A percentile compares a stretch with the other conserved stretches of the same genome.
Evolutionary conservation across 2,329 filamentous ascomycete species (phyloP).

Genomic region (Xylaria sp.): DNA sequence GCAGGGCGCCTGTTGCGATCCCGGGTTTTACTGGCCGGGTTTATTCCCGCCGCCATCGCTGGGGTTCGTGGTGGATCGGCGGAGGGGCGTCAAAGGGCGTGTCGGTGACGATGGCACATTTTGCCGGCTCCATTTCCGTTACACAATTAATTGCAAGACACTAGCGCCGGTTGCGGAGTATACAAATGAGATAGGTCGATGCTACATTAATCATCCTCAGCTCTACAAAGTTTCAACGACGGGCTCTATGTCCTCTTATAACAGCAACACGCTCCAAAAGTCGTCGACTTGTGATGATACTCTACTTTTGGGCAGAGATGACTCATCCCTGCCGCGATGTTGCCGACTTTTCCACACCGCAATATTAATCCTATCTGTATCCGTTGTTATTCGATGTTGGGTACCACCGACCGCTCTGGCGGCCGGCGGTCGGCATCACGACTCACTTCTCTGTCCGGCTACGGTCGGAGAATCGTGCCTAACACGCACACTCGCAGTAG

Average conservation of each 20-base stretch:
- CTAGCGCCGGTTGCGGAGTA: neutral
- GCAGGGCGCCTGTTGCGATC: constrained; percentile 14
- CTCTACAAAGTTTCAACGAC: neutral
- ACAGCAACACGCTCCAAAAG: neutral
- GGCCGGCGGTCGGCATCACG: neutral
- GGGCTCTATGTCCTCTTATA: neutral
- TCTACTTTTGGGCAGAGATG: neutral
- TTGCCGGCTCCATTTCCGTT: too few relatives aligned
- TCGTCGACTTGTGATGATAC: neutral
- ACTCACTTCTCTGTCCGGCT: neutral
- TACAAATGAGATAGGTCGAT: too few relatives aligned
- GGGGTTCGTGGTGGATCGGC: constrained; percentile 4
- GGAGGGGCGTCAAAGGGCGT: neutral
- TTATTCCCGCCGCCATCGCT: constrained; percentile 26
- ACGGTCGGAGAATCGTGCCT: neutral
- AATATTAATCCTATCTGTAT: neutral
- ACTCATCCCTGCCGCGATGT: neutral
- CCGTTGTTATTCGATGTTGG: neutral
- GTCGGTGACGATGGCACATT: neutral
- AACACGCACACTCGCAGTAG: neutral
- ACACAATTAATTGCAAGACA: neutral
- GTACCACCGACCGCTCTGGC: neutral
- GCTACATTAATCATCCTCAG: too few relatives aligned
- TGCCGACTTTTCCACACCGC: neutral
- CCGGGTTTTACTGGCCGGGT: neutral